A percentile compares a stretch with the other conserved stretches of the same genome.
Conservation (phyloP, 331 rosid species). For the Acacia concinna region DNA sequence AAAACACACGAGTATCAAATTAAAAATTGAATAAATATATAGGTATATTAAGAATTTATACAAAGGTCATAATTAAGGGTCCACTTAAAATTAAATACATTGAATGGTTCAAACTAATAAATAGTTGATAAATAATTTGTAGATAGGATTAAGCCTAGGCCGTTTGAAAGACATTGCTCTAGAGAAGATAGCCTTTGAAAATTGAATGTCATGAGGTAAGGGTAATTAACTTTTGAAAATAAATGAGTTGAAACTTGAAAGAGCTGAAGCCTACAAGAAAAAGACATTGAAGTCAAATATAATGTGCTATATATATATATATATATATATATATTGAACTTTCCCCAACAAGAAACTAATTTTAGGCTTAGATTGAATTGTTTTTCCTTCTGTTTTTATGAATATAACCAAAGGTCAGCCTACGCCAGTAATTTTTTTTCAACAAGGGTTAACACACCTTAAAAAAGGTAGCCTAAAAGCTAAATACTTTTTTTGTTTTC, state of each 20-base stretch:
- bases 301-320: no score
- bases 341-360: neutral
- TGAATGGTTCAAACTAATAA: neutral
- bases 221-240: neutral
- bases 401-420: neutral
- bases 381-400: neutral
- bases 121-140: neutral
- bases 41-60: no score
- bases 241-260: neutral
- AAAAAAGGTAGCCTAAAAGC: neutral
- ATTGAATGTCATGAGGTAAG: no score
- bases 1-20: no score
- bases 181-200: neutral
- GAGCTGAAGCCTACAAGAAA: neutral
- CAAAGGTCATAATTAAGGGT: neutral
- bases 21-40: no score
- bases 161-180: neutral
- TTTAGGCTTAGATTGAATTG: neutral
- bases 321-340: no score
- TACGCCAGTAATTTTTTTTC: neutral
- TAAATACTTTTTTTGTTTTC: no score
- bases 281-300: neutral
- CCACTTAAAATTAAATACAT: neutral
- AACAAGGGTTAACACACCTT: neutral
- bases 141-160: neutral